phyloP scores from a whole-genome alignment of 2,329 filamentous ascomycete species.

The Tolypocladium pustulatum region DNA sequence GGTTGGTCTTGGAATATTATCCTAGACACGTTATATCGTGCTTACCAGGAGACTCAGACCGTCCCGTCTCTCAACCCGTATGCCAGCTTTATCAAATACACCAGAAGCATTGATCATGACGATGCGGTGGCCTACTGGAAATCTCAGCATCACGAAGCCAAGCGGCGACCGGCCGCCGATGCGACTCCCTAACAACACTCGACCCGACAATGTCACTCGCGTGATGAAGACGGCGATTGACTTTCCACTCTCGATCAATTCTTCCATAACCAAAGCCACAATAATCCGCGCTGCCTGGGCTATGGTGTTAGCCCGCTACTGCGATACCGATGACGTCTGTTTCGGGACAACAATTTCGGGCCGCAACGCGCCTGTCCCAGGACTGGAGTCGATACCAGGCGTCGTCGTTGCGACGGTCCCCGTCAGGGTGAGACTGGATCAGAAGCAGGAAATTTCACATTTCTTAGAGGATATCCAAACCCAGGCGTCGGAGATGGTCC shows the following conservation, averaged over 20 bases:
- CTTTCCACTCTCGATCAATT: neutral
- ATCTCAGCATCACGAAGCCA: neutral
- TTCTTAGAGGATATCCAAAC: neutral
- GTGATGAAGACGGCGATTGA: neutral
- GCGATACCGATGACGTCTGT: neutral
- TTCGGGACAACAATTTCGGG: neutral
- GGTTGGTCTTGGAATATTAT: conserved; percentile 8
- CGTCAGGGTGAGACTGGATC: neutral
- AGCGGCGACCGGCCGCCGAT: neutral
- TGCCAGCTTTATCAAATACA: neutral
- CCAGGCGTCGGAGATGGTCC: neutral
- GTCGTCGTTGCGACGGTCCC: neutral
- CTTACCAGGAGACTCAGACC: neutral
- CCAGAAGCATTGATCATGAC: neutral
- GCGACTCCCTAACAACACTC: neutral
- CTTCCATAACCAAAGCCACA: neutral
- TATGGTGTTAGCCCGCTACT: neutral
- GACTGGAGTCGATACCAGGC: neutral
- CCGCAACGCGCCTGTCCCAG: neutral
- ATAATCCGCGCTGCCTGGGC: neutral
- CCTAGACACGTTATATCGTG: neutral
- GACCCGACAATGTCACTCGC: neutral
- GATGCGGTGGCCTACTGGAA: neutral
- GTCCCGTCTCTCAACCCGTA: neutral
- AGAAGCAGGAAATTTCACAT: neutral